Conservation (phyloP, 2,329 filamentous ascomycete species). For the Aspergillus hiratsukae region DNA sequence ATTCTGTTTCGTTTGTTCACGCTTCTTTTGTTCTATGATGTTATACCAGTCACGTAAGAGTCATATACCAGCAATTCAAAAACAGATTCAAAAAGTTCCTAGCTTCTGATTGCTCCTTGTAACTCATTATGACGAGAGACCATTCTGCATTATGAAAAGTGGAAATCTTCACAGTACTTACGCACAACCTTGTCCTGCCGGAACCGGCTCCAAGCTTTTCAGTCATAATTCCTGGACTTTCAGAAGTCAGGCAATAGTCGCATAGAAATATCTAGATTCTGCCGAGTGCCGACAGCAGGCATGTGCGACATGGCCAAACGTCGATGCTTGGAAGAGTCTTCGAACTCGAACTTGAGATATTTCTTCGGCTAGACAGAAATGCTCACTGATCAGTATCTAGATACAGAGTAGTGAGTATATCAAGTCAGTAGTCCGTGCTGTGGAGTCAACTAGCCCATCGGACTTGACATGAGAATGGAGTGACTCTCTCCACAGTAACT, state of each 20-base stretch:
- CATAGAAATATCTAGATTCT: background rate
- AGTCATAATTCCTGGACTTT: background rate
- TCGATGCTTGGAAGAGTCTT: background rate
- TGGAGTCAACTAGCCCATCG: background rate
- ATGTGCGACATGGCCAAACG: background rate
- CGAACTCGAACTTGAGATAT: background rate
- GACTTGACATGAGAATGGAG: too few relatives aligned
- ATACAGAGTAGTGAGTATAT: background rate
- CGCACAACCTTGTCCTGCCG: too few relatives aligned
- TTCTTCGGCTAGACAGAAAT: background rate
- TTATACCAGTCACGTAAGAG: background rate
- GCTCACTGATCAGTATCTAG: background rate
- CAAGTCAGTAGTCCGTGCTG: background rate
- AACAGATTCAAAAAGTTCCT: background rate
- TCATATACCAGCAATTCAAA: background rate
- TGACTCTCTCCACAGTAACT: too few relatives aligned
- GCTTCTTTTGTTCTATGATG: slow-evolving; percentile 6
- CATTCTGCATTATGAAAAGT: too few relatives aligned
- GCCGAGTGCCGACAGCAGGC: background rate
- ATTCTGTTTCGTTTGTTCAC: background rate
- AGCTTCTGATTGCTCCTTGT: background rate
- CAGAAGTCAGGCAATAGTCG: background rate
- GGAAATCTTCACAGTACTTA: too few relatives aligned
- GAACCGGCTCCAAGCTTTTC: background rate
- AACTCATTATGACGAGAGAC: background rate